Base-by-base conservation (phyloP, 192 early-diverging fungal genomes). In the Mortierella claussenii region DNA sequence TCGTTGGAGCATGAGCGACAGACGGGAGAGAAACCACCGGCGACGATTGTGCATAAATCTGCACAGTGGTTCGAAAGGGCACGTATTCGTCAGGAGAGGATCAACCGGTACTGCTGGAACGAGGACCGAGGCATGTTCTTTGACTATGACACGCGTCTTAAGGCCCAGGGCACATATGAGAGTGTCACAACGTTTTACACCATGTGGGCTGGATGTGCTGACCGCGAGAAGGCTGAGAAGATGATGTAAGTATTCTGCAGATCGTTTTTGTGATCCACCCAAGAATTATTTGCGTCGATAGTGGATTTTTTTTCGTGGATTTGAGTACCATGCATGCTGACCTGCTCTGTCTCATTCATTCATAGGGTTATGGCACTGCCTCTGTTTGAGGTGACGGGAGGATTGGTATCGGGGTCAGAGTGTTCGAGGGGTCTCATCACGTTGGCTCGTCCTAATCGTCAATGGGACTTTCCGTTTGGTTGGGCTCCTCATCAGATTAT, bases 401-500 rank as follows among this genome's bases (percentile, higher is more conserved):
- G 97, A 3, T 73, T 99, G 3, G 96, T 99, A 3, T 91, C 91
- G 33, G 95, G 96, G 9, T 98, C 95, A 9, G 94, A 96, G 75
- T 85, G 86, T 60, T 97, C 95, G 28, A 88, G 97, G 27, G 97
- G 97, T 9, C 24, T 60, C 11, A 91, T 95, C 42, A 81, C 89
- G 11, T 73, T 97, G 17, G 87, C 93, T 42, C 83, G 97, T 23
- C 96, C 96, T 30, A 94, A 95, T 68, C 88, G 96, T 28, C 97
- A 99, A 69, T 98, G 96, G 96, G 97, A 97, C 78, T 95, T 87
- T 53, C 92, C 90, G 3, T 93, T 90, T 64, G 93, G 97, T 7
- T 98, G 97, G 97, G 96, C 96, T n/a, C 97, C 97, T 44, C 97
- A 99, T 82, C 97, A 99, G 81, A 99, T 99, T 21, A 87, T 99